A percentile compares a stretch with the other conserved stretches of the same genome.
Evolutionary conservation across 495 filamentous ascomycete species (phyloP).

Genomic region (Paragyromitra xinjiangensis): DNA sequence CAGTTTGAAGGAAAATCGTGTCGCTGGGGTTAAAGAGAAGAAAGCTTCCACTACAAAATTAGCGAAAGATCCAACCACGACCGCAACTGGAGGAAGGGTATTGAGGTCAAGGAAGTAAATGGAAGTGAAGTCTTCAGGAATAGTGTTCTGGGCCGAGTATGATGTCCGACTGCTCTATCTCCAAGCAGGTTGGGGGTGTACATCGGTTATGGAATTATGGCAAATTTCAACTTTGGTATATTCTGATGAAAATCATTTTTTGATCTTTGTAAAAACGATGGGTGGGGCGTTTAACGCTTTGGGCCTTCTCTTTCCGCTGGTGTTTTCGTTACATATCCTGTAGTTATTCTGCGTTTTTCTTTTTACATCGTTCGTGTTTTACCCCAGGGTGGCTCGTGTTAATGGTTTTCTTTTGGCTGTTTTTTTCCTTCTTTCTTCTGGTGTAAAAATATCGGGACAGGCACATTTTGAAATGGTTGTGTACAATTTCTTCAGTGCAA

Average conservation of each 20-base stretch:
- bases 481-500: constrained; percentile 12
- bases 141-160: neutral
- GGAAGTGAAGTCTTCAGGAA: neutral
- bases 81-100: constrained; percentile 46
- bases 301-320: constrained; percentile 26
- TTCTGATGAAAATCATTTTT: constrained; percentile 25
- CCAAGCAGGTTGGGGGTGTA: constrained; percentile 17
- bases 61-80: constrained; percentile 32
- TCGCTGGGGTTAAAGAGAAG: constrained; percentile 54
- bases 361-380: constrained; percentile 13
- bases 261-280: constrained; percentile 31
- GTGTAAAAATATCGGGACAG: constrained; percentile 31
- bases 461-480: constrained; percentile 23
- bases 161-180: neutral
- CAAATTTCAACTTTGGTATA: constrained; percentile 36
- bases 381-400: constrained; percentile 8
- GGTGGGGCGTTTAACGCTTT: constrained; percentile 21
- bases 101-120: constrained; percentile 55
- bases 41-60: constrained; percentile 20
- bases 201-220: constrained; percentile 35
- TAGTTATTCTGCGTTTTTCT: constrained; percentile 20
- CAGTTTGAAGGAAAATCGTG: constrained; percentile 57
- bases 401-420: constrained; percentile 22
- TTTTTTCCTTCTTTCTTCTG: constrained; percentile 14
- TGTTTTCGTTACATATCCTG: constrained; percentile 31